Evolutionary conservation across 202 grass and related monocot genomes (phyloP), one percentile per base, ranked within the genome.

Genomic region (Saccharum hybrid): DNA sequence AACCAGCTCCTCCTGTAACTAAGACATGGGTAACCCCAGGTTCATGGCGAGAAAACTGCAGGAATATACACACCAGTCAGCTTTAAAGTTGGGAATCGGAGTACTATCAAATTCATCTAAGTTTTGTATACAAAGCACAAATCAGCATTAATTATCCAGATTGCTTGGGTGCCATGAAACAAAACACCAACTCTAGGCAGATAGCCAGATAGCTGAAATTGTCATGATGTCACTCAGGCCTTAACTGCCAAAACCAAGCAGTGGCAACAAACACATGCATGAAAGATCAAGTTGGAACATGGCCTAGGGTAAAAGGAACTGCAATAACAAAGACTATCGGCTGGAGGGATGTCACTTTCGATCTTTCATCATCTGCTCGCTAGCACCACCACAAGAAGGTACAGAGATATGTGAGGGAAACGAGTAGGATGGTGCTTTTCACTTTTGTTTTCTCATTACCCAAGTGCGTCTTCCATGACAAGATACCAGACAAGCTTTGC

Each of bases 11-110:
- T 84, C 96, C 96, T 71, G 93, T 96, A 46, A 99, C 84, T 78
- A 99, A 88, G 67, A 99, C 89, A 75, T 99, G 96, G 34, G 91
- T 99, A 81, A 96, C 89, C 54, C 96, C 93, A 81, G 81, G 67
- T 87, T 99, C 93, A 85, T 76, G 93, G n/a, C 48, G 91, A 76
- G 96, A 94, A 94, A 99, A 99, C 96, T 99, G 91, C 39, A 94
- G 76, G 23, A 60, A 62, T 65, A 76, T 36, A 84, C 41, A 57
- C 34, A 85, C 9, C 68, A 64, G 59, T 87, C 39, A 94, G 61
- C n/a, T 71, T 69, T 77, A 87, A 26, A 79, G 11, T 59, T 85
- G 6, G 10, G 28, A 60, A 66, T 26, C 67, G 6, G 59, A 31
- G 22, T 57, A 40, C 63, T 68, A 4, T n/a, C 76, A 85, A 69